Conservation (phyloP, 2,329 filamentous ascomycete species). For the Daldinia sp. region DNA sequence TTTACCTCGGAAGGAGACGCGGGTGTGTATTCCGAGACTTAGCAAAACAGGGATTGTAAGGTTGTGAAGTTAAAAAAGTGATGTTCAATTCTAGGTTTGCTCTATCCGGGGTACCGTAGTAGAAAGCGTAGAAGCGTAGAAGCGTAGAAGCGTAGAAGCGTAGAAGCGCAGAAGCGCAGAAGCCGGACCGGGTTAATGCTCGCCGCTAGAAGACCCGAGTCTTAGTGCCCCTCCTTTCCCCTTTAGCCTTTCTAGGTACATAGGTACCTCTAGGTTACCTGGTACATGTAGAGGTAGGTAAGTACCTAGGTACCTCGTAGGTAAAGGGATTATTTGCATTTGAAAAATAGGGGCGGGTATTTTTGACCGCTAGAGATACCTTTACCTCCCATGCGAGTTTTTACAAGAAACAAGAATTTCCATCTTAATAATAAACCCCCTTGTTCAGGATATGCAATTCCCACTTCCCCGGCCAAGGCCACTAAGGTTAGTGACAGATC, state of each 20-base stretch:
- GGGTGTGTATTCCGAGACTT: constrained; percentile 29
- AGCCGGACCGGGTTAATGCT: constrained; percentile 28
- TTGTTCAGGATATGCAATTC: constrained; percentile 24
- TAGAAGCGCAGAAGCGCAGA: constrained; percentile 12
- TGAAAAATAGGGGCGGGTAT: neutral
- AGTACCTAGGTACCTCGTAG: neutral
- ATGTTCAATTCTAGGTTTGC: neutral
- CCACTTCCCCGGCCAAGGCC: constrained; percentile 17
- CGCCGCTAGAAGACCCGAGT: constrained; percentile 37
- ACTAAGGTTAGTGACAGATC: constrained; percentile 43
- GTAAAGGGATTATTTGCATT: neutral
- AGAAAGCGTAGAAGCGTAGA: neutral
- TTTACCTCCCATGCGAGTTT: neutral
- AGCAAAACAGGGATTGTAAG: constrained; percentile 20
- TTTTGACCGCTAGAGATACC: neutral
- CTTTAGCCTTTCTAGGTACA: neutral
- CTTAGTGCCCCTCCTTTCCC: constrained; percentile 6
- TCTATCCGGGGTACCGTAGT: neutral
- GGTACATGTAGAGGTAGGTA: too few species aligned
- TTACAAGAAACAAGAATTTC: constrained; percentile 5
- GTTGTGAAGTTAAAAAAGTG: neutral
- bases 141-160: too few species aligned
- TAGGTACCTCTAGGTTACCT: neutral
- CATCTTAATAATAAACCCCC: neutral
- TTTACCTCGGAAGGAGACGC: constrained; percentile 25